Base-by-base conservation (phyloP, 768 basidiomycete species). In the Suillus tomentosus region DNA sequence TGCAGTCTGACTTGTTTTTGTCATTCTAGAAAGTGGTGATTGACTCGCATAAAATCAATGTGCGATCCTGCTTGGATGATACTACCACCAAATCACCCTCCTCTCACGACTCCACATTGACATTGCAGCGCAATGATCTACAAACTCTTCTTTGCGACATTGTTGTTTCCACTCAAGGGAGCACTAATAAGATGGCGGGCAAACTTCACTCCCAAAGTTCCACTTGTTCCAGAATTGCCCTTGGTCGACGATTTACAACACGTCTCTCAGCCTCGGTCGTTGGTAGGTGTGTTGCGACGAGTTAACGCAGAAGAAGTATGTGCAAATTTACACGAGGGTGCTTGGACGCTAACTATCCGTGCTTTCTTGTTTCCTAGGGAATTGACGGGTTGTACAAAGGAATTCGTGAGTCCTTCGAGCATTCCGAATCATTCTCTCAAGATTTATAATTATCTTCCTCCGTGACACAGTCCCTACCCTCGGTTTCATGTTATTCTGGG, bases 141-240 rank as follows among this genome's bases (percentile, higher is more conserved):
- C 9, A 5, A 0, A 17, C 27, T 31, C 27, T 48, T 60, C 13
- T 36, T 60, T 34, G 60, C 27, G 42, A 24, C 42, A 11, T 31
- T 61, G 27, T 10, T 36, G n/a, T 62, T 37, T 34, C 61, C 61
- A 24, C 53, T 36, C 2, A 62, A 51, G 22, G 61, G 47, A 58
- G 61, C 48, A 24, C 50, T 62, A n/a, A 36, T 62, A 36, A 51
- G 61, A 48, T 58, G 54, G 36, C 19, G 54, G 13, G 61, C 61
- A 19, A 57, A 58, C 54, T 62, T 55, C 53, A 62, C 27, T 62
- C 54, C 61, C 19, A 31, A 50, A 14, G 17, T 17, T 10, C n/a
- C 17, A 13, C 27, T 43, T 47, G 14, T 55, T 9, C 17, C 51
- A 31, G 51, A 53, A 31, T 53, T 34, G 17, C 51, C 51, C 15